phyloP scores from a whole-genome alignment of 2,329 filamentous ascomycete genomes.

The Trichoderma semiorbis region DNA sequence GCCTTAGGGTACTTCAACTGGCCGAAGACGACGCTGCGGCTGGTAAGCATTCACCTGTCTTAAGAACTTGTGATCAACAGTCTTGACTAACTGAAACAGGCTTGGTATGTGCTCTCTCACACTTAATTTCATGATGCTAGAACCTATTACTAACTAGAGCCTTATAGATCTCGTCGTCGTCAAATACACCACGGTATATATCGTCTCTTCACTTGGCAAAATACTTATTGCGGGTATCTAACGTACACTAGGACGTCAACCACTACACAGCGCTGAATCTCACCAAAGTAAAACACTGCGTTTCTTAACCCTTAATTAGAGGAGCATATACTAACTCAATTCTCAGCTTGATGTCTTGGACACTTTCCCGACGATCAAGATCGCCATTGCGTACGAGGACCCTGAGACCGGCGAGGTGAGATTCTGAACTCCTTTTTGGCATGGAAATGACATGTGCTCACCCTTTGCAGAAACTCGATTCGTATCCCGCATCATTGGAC shows the following conservation, averaged over 20 bases:
- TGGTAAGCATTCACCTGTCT: constrained; percentile 37
- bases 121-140: constrained; percentile 11
- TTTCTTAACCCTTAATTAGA: neutral
- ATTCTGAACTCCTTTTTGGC: constrained; percentile 7
- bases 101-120: constrained; percentile 22
- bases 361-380: constrained; percentile 69
- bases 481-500: constrained; percentile 55
- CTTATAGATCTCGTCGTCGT: constrained; percentile 60
- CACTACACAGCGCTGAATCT: constrained; percentile 62
- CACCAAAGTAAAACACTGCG: constrained; percentile 41
- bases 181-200: constrained; percentile 50
- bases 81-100: constrained; percentile 19
- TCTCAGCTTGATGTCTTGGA: constrained; percentile 57
- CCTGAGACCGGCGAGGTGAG: constrained; percentile 28
- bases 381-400: constrained; percentile 66
- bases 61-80: neutral
- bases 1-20: constrained; percentile 45
- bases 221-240: neutral
- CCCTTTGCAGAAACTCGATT: neutral
- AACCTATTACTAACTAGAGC: constrained; percentile 20
- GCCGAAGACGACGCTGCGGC: constrained; percentile 57
- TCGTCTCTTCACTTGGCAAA: too few species aligned
- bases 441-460: neutral
- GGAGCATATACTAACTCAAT: constrained; percentile 42
- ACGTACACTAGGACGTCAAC: constrained; percentile 48